A percentile compares a stretch with the other conserved stretches of the same genome.
These are phyloP conservation scores for Syncephalis plumigaleata DNA, from an alignment of 371 early-diverging fungal genomes.

Conservation along the genomic window DNA sequence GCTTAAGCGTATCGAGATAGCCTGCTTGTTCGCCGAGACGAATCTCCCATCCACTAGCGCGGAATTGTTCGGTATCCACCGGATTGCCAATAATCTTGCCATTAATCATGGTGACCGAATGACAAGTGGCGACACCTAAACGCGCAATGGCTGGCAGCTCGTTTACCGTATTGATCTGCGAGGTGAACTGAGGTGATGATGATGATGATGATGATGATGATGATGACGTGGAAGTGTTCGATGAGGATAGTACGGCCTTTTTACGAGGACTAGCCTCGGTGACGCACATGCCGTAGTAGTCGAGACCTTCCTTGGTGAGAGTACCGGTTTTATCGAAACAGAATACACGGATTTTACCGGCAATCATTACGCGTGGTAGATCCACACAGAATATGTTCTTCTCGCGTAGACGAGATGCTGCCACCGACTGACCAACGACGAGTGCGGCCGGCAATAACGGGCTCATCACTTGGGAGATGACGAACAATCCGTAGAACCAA, in stretches of 20 bases:
- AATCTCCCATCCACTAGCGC: conserved; percentile 31
- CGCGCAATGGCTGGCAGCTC: not conserved
- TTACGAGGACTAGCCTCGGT: too few species aligned
- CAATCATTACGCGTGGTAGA: conserved; percentile 50
- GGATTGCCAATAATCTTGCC: conserved; percentile 71
- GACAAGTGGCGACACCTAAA: conserved; percentile 44
- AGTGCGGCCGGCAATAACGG: conserved; percentile 60
- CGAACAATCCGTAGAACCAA: conserved; percentile 53
- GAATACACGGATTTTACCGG: conserved; percentile 58
- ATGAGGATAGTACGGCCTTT: too few species aligned
- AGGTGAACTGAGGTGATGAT: too few species aligned
- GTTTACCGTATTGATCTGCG: too few species aligned
- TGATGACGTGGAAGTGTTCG: too few species aligned
- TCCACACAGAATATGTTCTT: conserved; percentile 54
- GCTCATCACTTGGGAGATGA: conserved; percentile 46
- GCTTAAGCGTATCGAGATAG: conserved; percentile 22
- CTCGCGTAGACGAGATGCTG: conserved; percentile 42
- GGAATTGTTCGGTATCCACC: conserved; percentile 87
- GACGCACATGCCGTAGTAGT: conserved; percentile 2
- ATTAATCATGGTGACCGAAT: conserved; percentile 55
- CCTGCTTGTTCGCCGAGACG: conserved; percentile 2
- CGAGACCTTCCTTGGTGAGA: conserved; percentile 24
- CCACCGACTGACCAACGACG: conserved; percentile 75
- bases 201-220: too few species aligned
- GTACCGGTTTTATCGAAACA: conserved; percentile 88